Percentiles rank a stretch among this genome's conserved stretches.
Conservation (phyloP, 2,329 filamentous ascomycete genomes). For the Alternaria infectoria region DNA sequence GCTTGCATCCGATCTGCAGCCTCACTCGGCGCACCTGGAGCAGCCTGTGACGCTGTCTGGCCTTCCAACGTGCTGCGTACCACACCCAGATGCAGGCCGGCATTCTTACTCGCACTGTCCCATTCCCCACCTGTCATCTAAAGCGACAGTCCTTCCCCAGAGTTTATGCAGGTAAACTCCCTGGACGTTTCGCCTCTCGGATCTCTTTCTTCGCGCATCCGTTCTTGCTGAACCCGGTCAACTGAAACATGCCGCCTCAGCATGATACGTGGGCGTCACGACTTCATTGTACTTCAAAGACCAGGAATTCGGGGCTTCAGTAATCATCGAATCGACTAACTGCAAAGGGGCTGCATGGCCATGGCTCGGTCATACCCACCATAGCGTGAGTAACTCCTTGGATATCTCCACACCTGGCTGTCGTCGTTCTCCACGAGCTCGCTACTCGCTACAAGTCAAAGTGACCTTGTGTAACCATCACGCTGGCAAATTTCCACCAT, state of each 20-base stretch:
- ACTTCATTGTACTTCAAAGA: background rate
- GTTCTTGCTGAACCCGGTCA: background rate
- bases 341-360: background rate
- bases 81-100: constrained; percentile 8
- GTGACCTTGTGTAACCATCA: background rate
- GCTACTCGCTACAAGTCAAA: background rate
- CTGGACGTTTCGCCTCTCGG: constrained; percentile 12
- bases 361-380: background rate
- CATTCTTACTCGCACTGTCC: constrained; percentile 9
- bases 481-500: background rate
- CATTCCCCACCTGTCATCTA: constrained; percentile 7
- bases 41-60: constrained; percentile 11
- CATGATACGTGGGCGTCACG: background rate
- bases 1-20: constrained; percentile 2
- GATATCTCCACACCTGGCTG: background rate
- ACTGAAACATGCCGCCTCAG: background rate
- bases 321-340: background rate
- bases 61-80: constrained; percentile 8
- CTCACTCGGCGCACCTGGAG: background rate
- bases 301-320: background rate
- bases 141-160: constrained; percentile 8
- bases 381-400: background rate
- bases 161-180: constrained; percentile 2
- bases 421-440: background rate
- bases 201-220: constrained; percentile 1